These are phyloP conservation scores for sweet orange (Citrus sinensis) DNA, from an alignment of 345 rosid species.

Conservation along the genomic window DNA sequence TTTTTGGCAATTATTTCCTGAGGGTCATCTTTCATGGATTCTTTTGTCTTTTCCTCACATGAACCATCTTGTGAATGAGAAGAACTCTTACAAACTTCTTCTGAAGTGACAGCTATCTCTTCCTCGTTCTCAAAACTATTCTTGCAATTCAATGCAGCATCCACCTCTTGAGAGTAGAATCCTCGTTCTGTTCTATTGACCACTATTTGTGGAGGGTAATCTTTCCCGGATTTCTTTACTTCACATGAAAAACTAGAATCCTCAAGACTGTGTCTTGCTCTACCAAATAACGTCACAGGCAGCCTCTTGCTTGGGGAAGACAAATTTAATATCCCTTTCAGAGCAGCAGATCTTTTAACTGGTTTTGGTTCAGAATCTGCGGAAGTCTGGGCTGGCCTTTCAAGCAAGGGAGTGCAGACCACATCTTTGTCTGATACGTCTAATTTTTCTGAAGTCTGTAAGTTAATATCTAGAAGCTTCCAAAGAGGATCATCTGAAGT, in stretches of 20 bases:
- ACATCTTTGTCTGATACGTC: slow-evolving; percentile 19
- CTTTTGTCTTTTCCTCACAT: slow-evolving; percentile 17
- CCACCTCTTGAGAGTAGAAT: slow-evolving; percentile 13
- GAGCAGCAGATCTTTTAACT: slow-evolving; percentile 18
- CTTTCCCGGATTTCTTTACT: slow-evolving; percentile 17
- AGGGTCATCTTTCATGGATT: slow-evolving; percentile 15
- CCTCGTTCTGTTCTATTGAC: slow-evolving; percentile 12
- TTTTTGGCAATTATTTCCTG: slow-evolving; percentile 14
- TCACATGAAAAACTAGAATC: slow-evolving; percentile 23
- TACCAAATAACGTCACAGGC: slow-evolving; percentile 66
- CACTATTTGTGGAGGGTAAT: slow-evolving; percentile 21
- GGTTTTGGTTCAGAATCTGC: slow-evolving; percentile 24
- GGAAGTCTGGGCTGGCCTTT: slow-evolving; percentile 24
- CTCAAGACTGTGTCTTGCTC: slow-evolving; percentile 50
- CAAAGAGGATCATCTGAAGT: slow-evolving; percentile 57
- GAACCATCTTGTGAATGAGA: slow-evolving; percentile 4
- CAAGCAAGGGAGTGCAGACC: slow-evolving; percentile 28
- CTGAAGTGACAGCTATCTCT: slow-evolving; percentile 4
- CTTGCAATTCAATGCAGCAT: slow-evolving; percentile 3
- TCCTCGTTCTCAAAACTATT: slow-evolving; percentile 9
- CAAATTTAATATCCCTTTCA: slow-evolving; percentile 27
- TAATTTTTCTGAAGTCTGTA: slow-evolving; percentile 32
- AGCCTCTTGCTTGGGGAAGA: slow-evolving; percentile 45
- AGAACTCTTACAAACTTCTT: slow-evolving; percentile 7
- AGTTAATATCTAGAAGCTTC: slow-evolving; percentile 71